These are phyloP conservation scores for Bidens hawaiensis DNA, from an alignment of 140 eudicot species.

Conservation along the genomic window DNA sequence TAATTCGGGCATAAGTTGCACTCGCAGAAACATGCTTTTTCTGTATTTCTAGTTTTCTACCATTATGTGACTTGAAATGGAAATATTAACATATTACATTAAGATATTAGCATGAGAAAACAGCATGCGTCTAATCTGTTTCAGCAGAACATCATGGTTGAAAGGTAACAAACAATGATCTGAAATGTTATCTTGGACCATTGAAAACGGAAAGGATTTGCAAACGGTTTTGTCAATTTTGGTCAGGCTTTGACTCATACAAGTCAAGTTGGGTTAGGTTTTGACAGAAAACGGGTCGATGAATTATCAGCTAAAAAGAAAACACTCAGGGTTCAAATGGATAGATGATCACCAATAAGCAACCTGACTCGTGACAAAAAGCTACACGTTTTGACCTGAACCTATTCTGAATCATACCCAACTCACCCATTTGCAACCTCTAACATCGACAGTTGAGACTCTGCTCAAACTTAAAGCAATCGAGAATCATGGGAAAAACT, in stretches of 20 bases:
- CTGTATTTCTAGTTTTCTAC: neutral
- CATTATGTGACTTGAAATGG: neutral
- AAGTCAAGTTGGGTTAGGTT: neutral
- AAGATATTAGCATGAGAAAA: neutral
- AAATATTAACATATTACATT: neutral
- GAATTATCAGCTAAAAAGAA: neutral
- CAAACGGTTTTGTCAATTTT: neutral
- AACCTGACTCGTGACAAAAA: neutral
- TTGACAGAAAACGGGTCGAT: neutral
- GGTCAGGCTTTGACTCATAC: neutral
- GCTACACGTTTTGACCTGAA: neutral
- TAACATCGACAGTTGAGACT: neutral
- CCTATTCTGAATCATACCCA: neutral
- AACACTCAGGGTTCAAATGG: neutral
- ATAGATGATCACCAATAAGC: neutral
- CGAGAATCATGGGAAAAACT: neutral
- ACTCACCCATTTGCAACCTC: neutral
- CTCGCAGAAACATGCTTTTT: neutral
- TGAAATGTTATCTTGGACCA: neutral
- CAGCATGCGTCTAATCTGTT: neutral
- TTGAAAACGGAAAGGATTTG: neutral
- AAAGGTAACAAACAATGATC: neutral
- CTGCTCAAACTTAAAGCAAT: neutral
- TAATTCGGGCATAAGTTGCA: neutral
- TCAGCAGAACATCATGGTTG: neutral